Evolutionary conservation across 2,329 filamentous ascomycete species (phyloP).

Genomic region (Akanthomyces uredinophilus): DNA sequence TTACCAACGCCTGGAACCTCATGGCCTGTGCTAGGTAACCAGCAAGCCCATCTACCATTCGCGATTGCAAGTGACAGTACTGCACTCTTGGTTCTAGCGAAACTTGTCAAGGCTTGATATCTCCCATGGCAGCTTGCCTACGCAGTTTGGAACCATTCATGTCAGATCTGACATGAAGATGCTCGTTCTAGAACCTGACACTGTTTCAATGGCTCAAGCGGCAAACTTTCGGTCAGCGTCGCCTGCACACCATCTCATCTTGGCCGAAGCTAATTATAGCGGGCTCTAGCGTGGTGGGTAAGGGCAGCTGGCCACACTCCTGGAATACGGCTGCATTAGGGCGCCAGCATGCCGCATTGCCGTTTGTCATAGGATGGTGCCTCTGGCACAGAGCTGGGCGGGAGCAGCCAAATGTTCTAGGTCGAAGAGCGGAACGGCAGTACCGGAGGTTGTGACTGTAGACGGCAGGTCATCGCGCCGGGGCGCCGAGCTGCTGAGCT

Average conservation of each 20-base stretch:
- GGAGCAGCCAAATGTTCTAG: neutral
- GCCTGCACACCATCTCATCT: neutral
- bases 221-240: neutral
- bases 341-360: neutral
- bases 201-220: neutral
- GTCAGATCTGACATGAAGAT: neutral
- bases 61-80: neutral
- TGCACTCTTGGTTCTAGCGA: neutral
- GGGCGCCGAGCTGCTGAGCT: neutral
- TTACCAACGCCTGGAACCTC: neutral
- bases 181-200: neutral
- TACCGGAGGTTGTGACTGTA: slow-evolving; percentile 1
- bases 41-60: neutral
- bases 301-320: slow-evolving; percentile 3
- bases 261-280: slow-evolving; percentile 1
- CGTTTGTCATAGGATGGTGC: slow-evolving; percentile 11
- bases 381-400: neutral
- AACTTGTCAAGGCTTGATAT: neutral
- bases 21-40: neutral
- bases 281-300: slow-evolving; percentile 4
- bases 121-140: too few relatives aligned
- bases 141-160: too few relatives aligned
- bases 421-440: neutral
- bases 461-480: slow-evolving; percentile 4
- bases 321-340: neutral